Evolutionary conservation across 768 basidiomycete genomes (phyloP).

Genomic region (Serendipita sp.): DNA sequence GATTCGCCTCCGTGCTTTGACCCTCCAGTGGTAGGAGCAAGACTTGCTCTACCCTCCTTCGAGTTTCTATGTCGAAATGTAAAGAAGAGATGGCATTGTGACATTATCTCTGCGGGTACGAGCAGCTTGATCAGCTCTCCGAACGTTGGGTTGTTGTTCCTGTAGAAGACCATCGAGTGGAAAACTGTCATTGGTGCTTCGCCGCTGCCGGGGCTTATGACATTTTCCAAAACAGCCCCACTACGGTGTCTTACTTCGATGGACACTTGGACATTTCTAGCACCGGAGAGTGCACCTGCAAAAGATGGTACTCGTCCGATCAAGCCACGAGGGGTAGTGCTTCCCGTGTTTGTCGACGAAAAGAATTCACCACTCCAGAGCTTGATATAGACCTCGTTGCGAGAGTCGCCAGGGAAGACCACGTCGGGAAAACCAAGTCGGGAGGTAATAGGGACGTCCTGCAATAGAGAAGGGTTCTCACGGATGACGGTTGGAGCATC

Average conservation of each 20-base stretch:
- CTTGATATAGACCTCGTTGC: conserved; percentile 93
- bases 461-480: conserved; percentile 72
- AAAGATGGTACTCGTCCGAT: conserved; percentile 11
- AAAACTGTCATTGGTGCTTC: conserved; percentile 68
- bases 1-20: conserved; percentile 23
- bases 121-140: conserved; percentile 85
- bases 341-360: conserved; percentile 27
- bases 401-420: conserved; percentile 79
- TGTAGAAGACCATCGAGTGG: conserved; percentile 80
- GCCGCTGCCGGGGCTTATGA: conserved; percentile 70
- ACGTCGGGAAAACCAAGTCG: conserved; percentile 93
- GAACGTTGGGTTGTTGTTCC: conserved; percentile 78
- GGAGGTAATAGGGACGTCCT: conserved; percentile 63
- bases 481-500: conserved; percentile 53
- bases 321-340: conserved; percentile 23
- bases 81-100: conserved; percentile 85
- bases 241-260: conserved; percentile 70
- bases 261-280: conserved; percentile 65
- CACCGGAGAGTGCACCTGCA: conserved; percentile 30
- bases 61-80: conserved; percentile 57
- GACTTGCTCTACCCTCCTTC: conserved; percentile 16
- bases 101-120: conserved; percentile 48
- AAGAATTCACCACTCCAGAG: conserved; percentile 87
- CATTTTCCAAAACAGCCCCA: conserved; percentile 50
- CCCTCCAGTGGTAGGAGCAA: conserved; percentile 29